Base-by-base conservation (phyloP, 1,284 basidiomycete species). In the Pascua guehoae region DNA sequence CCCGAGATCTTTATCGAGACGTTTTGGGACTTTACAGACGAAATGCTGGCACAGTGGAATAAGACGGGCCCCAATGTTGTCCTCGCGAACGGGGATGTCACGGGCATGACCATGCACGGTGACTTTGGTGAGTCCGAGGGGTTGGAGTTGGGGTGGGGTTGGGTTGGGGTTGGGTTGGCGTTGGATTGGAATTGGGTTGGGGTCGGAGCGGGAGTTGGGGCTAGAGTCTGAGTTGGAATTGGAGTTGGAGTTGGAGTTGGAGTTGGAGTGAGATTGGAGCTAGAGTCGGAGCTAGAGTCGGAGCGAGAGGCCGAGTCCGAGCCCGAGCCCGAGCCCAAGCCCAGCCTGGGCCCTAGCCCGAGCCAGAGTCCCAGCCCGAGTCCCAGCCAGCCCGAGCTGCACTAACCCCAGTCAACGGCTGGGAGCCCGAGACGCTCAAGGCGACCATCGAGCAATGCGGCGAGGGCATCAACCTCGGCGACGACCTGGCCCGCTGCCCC, bases 361-460 rank as follows among this genome's bases (percentile, higher is more conserved):
- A n/a, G n/a, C n/a, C n/a, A n/a, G n/a, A n/a, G n/a, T n/a, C n/a
- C n/a, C n/a, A n/a, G n/a, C n/a, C n/a, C n/a, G n/a, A n/a, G n/a
- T n/a, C n/a, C n/a, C n/a, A n/a, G n/a, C n/a, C n/a, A n/a, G n/a
- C n/a, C n/a, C n/a, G n/a, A n/a, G n/a, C n/a, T n/a, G n/a, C n/a
- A 32, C 24, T 32, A 32, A 32, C 24, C 24, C 24, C 24, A 32
- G 45, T 72, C 49, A 74, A 72, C 56, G 75, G 76, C 45, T 75
- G 74, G 76, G 70, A 72, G 10, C 65, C 66, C 50, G 67, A 69
- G 48, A 57, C 74, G 32, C 68, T 76, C 5, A 70, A 76, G 55
- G 49, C 68, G 24, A 74, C 75, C 37, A 66, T 78, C 47, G 66
- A 73, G 55, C 45, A 67, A 16, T 78, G 75, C 54, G 24, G 24